phyloP scores from a whole-genome alignment of 1,139 yeast genomes.

The Suhomyces ambrosiae region DNA sequence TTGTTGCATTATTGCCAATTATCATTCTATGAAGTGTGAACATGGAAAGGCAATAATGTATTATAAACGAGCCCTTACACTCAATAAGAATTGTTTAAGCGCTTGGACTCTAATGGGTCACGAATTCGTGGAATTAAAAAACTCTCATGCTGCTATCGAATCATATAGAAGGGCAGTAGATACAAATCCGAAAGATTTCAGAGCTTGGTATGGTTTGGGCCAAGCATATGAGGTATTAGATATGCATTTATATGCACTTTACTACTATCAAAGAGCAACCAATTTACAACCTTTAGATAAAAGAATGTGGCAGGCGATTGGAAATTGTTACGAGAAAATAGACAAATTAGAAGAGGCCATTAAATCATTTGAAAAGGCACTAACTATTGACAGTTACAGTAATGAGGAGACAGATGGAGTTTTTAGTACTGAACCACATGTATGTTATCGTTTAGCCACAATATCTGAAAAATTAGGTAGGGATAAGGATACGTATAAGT shows the following conservation, averaged over 20 bases:
- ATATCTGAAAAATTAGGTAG: constrained; percentile 64
- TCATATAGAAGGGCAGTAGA: constrained; percentile 92
- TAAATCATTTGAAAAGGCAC: constrained; percentile 58
- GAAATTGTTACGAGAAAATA: constrained; percentile 83
- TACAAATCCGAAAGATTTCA: constrained; percentile 82
- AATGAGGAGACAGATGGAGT: constrained; percentile 20
- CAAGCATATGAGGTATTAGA: constrained; percentile 97
- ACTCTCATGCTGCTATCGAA: constrained; percentile 97
- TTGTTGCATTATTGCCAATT: constrained; percentile 91
- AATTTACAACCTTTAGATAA: constrained; percentile 85
- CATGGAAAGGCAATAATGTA: constrained; percentile 95
- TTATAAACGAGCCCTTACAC: constrained; percentile 83
- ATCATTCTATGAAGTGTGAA: constrained; percentile 87
- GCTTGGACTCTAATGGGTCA: constrained; percentile 99
- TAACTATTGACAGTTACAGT: constrained; percentile 46
- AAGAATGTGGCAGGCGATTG: constrained; percentile 97
- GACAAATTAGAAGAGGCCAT: constrained; percentile 68
- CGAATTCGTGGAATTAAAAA: constrained; percentile 93
- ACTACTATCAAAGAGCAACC: constrained; percentile 91
- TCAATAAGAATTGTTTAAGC: constrained; percentile 78
- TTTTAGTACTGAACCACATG: constrained; percentile 43
- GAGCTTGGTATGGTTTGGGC: constrained; percentile 99
- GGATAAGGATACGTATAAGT: constrained; percentile 55
- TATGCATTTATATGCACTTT: constrained; percentile 90
- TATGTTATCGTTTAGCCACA: constrained; percentile 68